Percentiles rank a stretch among this genome's conserved stretches.
phyloP scores from a whole-genome alignment of 2,329 filamentous ascomycete genomes.

The Stachybotrys chartarum region DNA sequence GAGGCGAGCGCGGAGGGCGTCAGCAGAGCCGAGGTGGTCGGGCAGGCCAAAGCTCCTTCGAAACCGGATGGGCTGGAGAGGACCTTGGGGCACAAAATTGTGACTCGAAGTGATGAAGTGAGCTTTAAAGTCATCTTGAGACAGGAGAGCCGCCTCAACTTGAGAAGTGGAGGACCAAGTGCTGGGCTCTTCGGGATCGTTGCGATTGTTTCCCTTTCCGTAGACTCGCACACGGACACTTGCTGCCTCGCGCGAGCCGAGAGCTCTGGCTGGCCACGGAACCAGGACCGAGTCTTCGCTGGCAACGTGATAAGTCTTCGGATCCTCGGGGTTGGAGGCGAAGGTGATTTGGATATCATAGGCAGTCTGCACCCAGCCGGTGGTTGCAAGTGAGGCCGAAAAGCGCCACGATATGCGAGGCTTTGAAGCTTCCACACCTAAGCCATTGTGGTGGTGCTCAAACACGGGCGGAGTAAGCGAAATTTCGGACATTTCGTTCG shows the following conservation, averaged over 20 bases:
- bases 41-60: constrained; percentile 2
- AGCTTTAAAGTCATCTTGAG: neutral
- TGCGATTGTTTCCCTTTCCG: constrained; percentile 7
- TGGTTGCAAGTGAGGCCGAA: neutral
- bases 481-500: too few species aligned
- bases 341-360: constrained; percentile 11
- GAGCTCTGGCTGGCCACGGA: constrained; percentile 9
- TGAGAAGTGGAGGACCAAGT: neutral
- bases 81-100: neutral
- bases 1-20: constrained; percentile 15
- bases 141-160: constrained; percentile 1
- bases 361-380: constrained; percentile 7
- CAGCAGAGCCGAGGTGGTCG: neutral
- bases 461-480: constrained; percentile 2
- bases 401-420: constrained; percentile 13
- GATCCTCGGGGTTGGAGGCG: neutral
- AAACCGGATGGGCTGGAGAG: constrained; percentile 2
- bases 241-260: constrained; percentile 18
- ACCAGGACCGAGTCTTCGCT: constrained; percentile 5
- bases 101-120: constrained; percentile 1
- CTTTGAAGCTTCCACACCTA: constrained; percentile 5
- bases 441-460: constrained; percentile 10
- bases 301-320: constrained; percentile 1
- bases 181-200: neutral
- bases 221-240: constrained; percentile 18